Conservation (phyloP, 352 stramenopile species). For the Globisporangium camurandrum region DNA sequence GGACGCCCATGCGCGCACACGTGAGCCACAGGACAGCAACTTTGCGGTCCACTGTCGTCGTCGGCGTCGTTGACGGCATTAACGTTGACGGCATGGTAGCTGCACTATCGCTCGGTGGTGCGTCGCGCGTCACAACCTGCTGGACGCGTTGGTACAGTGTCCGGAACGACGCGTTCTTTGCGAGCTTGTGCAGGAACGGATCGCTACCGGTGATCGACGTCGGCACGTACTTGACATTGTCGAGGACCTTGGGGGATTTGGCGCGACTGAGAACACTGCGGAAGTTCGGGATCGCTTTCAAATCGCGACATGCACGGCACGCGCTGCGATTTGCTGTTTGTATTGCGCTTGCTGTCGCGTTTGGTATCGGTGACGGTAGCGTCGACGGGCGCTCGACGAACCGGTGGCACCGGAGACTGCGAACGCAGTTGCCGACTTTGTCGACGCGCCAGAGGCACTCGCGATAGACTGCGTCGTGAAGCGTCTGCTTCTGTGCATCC, state of each 20-base stretch:
- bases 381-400: slow-evolving; percentile 24
- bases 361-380: no score
- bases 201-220: slow-evolving; percentile 72
- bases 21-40: slow-evolving; percentile 55
- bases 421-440: slow-evolving; percentile 61
- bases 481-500: slow-evolving; percentile 37
- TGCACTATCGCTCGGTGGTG: no score
- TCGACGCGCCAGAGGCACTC: slow-evolving; percentile 79
- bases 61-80: slow-evolving; percentile 6
- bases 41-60: slow-evolving; percentile 23
- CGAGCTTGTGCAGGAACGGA: slow-evolving; percentile 69
- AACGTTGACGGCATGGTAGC: no score
- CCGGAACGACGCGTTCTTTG: slow-evolving; percentile 68
- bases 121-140: slow-evolving; percentile 2
- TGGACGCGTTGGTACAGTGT: slow-evolving; percentile 60
- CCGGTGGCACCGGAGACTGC: slow-evolving; percentile 60
- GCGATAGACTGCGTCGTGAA: slow-evolving; percentile 69
- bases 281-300: slow-evolving; percentile 67
- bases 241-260: slow-evolving; percentile 57
- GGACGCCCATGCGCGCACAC: slow-evolving; percentile 64
- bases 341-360: no score
- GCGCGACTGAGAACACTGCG: slow-evolving; percentile 69
- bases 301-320: slow-evolving; percentile 56
- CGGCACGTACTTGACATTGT: slow-evolving; percentile 77
- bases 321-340: no score